These are phyloP conservation scores for Wickerhamomyces rabaulensis DNA, from an alignment of 805 yeast genomes.

Conservation along the genomic window DNA sequence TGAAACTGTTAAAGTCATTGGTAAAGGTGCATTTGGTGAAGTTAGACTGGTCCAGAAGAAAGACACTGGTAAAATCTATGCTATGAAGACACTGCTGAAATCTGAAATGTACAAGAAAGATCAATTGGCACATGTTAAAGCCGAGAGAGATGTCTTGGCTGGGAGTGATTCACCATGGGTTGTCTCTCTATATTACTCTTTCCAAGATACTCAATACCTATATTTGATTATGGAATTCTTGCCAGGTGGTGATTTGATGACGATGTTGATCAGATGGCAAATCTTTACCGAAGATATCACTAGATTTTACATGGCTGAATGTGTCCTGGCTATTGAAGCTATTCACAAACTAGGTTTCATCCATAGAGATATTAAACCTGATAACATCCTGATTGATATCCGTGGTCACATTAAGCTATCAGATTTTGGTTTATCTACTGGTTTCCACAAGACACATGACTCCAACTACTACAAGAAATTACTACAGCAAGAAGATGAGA, in stretches of 20 bases:
- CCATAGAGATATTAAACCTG: slow-evolving; percentile 97
- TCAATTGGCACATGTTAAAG: slow-evolving; percentile 91
- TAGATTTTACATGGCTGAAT: slow-evolving; percentile 90
- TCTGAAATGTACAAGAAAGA: slow-evolving; percentile 80
- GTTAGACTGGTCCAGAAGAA: slow-evolving; percentile 90
- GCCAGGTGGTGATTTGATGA: slow-evolving; percentile 98
- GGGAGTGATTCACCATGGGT: slow-evolving; percentile 96
- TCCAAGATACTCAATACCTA: slow-evolving; percentile 86
- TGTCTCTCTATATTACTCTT: slow-evolving; percentile 88
- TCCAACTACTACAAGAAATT: slow-evolving; percentile 84
- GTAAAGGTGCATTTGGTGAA: slow-evolving; percentile 99
- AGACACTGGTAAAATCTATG: slow-evolving; percentile 94
- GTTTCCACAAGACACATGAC: slow-evolving; percentile 86
- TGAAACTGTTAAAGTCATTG: slow-evolving; percentile 95
- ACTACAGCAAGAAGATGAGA: slow-evolving; percentile 60
- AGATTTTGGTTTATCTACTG: slow-evolving; percentile 96
- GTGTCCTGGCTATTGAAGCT: slow-evolving; percentile 94
- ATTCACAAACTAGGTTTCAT: slow-evolving; percentile 93
- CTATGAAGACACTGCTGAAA: slow-evolving; percentile 86
- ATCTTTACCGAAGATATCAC: slow-evolving; percentile 92
- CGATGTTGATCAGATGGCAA: slow-evolving; percentile 89
- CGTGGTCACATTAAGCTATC: slow-evolving; percentile 87
- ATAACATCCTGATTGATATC: slow-evolving; percentile 84
- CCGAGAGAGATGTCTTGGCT: slow-evolving; percentile 94
- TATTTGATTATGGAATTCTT: slow-evolving; percentile 98